Evolutionary conservation across 2,329 filamentous ascomycete genomes (phyloP).

Genomic region (Aspergillus spinulosporus): DNA sequence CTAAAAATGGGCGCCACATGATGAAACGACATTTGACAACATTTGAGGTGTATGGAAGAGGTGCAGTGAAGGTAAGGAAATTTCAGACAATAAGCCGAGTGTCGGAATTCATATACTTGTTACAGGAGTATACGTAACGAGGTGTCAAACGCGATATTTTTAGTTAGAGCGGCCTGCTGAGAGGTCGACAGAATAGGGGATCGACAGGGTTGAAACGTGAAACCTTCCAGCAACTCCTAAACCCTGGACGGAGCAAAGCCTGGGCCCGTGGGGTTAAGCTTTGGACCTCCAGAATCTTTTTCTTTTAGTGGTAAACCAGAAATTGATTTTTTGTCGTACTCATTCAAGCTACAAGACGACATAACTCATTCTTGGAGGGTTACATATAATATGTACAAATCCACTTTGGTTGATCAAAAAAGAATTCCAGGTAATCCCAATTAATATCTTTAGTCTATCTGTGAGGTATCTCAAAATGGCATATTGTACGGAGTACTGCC

Average conservation of each 20-base stretch:
- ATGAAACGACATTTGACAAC: conserved; percentile 4
- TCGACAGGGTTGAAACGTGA: background rate
- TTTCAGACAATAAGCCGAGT: background rate
- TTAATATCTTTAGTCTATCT: background rate
- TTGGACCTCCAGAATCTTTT: too few species aligned
- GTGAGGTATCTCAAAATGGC: conserved; percentile 2
- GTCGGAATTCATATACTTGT: background rate
- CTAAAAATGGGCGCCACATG: conserved; percentile 3
- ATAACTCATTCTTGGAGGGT: too few species aligned
- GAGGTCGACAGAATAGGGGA: background rate
- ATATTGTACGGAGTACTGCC: background rate
- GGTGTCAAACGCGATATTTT: background rate
- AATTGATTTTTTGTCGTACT: too few species aligned
- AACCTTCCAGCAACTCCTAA: background rate
- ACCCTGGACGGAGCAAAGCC: background rate
- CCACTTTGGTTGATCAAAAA: too few species aligned
- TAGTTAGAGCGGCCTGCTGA: background rate
- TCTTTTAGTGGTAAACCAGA: too few species aligned
- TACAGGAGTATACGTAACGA: background rate
- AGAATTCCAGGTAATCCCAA: background rate
- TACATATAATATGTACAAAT: too few species aligned
- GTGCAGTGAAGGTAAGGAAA: background rate
- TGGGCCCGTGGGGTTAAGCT: too few species aligned
- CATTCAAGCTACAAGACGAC: too few species aligned
- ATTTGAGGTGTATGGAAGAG: background rate